Conservation (phyloP, 2,329 filamentous ascomycete genomes). For the Ophiostoma triangulosporum region DNA sequence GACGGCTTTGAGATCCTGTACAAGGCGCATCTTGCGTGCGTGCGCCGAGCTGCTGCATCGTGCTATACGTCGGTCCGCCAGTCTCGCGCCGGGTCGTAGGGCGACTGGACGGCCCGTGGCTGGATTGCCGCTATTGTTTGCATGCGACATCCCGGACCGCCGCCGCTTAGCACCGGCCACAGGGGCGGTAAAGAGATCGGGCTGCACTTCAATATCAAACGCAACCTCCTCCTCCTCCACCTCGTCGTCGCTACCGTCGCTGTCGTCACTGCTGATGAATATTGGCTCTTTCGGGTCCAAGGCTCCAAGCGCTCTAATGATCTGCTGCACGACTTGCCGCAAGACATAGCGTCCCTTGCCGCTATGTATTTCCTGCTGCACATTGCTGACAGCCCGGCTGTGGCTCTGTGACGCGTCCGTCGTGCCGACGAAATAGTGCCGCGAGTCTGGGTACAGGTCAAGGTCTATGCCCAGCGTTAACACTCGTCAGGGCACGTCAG, state of each 20-base stretch:
- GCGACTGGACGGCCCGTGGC: background rate
- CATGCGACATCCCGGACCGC: background rate
- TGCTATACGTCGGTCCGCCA: background rate
- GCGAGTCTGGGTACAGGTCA: background rate
- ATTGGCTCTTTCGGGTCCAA: background rate
- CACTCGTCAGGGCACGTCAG: background rate
- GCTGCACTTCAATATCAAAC: background rate
- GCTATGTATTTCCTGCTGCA: background rate
- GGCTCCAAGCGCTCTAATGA: background rate
- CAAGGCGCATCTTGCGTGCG: conserved; percentile 22
- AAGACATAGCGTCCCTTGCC: background rate
- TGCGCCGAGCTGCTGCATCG: no score
- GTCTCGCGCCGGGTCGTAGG: no score
- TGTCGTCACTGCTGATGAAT: background rate
- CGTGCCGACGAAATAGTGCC: background rate
- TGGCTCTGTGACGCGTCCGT: background rate
- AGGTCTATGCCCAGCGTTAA: background rate
- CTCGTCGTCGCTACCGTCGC: conserved; percentile 14
- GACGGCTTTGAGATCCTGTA: conserved; percentile 45
- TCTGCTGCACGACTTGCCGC: background rate
- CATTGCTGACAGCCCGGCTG: background rate
- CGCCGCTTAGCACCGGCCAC: background rate
- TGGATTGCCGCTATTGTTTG: background rate
- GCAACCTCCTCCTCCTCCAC: background rate
- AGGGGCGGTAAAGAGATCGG: background rate